Conservation (phyloP, 2,329 filamentous ascomycete species). For the Paecilomyces sp. region DNA sequence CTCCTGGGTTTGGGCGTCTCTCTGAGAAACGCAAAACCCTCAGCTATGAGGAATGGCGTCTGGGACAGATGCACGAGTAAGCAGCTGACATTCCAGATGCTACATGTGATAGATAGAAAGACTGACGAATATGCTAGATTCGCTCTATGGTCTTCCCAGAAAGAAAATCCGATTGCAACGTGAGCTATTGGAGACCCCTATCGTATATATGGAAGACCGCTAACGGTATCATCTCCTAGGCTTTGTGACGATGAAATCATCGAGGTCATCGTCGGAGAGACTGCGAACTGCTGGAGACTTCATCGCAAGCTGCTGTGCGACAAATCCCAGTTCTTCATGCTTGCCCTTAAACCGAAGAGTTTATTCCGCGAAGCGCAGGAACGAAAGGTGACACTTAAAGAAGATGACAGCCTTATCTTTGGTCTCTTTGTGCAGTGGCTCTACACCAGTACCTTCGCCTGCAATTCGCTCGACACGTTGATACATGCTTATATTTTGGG, state of each 20-base stretch:
- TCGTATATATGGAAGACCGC: background rate
- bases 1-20: background rate
- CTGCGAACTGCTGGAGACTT: conserved; percentile 2
- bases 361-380: conserved; percentile 3
- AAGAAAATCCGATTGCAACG: conserved; percentile 4
- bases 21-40: background rate
- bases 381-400: conserved; percentile 2
- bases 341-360: background rate
- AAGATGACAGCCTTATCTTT: conserved; percentile 4
- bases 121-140: background rate
- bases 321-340: conserved; percentile 2
- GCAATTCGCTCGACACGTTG: background rate
- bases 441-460: conserved; percentile 4
- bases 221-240: background rate
- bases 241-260: conserved; percentile 4
- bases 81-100: background rate
- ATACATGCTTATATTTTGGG: conserved; percentile 5
- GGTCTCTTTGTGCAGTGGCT: conserved; percentile 9
- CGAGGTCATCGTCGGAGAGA: conserved; percentile 5
- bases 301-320: conserved; percentile 5
- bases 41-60: conserved; percentile 8
- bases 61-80: conserved; percentile 1
- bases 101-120: background rate
- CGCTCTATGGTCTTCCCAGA: background rate
- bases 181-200: background rate